phyloP scores from a whole-genome alignment of 495 filamentous ascomycete species.

The Neurospora sp. region DNA sequence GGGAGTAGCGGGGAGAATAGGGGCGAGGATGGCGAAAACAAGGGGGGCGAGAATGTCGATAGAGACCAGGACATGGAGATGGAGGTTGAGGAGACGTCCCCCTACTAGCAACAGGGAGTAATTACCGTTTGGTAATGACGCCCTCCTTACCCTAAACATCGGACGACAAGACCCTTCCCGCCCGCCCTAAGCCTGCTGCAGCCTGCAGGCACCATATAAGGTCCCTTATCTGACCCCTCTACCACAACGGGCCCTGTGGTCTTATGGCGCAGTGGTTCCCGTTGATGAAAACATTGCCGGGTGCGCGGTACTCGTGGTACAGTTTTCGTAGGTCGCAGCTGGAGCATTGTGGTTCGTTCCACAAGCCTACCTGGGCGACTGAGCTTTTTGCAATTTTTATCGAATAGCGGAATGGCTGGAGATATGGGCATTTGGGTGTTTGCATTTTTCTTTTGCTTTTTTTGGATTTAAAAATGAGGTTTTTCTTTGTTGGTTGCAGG shows the following conservation, averaged over 20 bases:
- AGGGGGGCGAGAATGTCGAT: not conserved
- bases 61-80: not conserved
- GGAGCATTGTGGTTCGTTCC: not conserved
- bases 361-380: not conserved
- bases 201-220: not conserved
- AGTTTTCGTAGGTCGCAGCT: not conserved
- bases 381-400: not conserved
- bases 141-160: not conserved
- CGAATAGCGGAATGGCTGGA: not conserved
- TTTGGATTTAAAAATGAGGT: not conserved
- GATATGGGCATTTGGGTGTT: not conserved
- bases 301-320: not conserved
- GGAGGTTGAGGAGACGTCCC: not conserved
- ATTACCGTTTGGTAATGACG: not conserved
- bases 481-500: not conserved
- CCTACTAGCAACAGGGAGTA: not conserved
- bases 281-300: not conserved
- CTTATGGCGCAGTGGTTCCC: not conserved
- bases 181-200: not conserved
- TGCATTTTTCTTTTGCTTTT: not conserved
- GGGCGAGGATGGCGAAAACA: not conserved
- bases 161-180: not conserved
- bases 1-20: not conserved
- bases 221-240: not conserved
- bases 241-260: not conserved